phyloP scores from a whole-genome alignment of 257 asterid species.

The Jasminum sambac region DNA sequence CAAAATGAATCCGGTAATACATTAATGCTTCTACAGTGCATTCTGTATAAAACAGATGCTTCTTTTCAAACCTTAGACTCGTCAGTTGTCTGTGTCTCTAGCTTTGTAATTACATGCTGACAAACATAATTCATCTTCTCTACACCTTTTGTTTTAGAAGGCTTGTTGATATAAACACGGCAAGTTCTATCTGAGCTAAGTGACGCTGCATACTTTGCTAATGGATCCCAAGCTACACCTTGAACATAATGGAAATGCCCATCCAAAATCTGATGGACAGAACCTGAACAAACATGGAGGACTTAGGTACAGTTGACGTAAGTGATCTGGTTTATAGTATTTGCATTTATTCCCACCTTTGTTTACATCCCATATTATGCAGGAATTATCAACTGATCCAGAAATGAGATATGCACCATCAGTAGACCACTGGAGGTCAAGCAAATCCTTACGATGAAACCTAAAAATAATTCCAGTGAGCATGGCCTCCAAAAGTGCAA shows the following conservation, averaged over 20 bases:
- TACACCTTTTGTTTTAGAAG: conserved; percentile 75
- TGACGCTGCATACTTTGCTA: conserved; percentile 81
- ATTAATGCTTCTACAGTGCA: conserved; percentile 14
- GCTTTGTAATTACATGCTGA: conserved; percentile 80
- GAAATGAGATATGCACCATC: conserved; percentile 82
- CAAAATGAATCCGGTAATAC: conserved; percentile 23
- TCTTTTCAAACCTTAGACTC: conserved; percentile 74
- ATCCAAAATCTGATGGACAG: conserved; percentile 84
- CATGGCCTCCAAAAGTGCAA: not conserved
- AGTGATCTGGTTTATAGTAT: conserved; percentile 2
- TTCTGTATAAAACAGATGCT: conserved; percentile 9
- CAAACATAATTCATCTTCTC: conserved; percentile 72
- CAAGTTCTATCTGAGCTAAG: conserved; percentile 96
- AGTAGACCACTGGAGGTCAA: conserved; percentile 90
- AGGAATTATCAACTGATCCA: conserved; percentile 97
- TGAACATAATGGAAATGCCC: conserved; percentile 94
- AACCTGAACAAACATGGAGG: conserved; percentile 49
- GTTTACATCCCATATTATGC: conserved; percentile 91
- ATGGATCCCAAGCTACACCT: conserved; percentile 98
- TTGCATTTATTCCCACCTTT: conserved; percentile 52
- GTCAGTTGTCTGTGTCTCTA: conserved; percentile 57
- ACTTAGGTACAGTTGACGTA: conserved; percentile 12
- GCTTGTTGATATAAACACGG: conserved; percentile 73
- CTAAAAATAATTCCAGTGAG: conserved; percentile 40
- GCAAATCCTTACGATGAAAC: conserved; percentile 92